Evolutionary conservation across 306 rosid species (phyloP), one percentile per base, ranked within the genome.

Genomic region (Sophora flavescens): DNA sequence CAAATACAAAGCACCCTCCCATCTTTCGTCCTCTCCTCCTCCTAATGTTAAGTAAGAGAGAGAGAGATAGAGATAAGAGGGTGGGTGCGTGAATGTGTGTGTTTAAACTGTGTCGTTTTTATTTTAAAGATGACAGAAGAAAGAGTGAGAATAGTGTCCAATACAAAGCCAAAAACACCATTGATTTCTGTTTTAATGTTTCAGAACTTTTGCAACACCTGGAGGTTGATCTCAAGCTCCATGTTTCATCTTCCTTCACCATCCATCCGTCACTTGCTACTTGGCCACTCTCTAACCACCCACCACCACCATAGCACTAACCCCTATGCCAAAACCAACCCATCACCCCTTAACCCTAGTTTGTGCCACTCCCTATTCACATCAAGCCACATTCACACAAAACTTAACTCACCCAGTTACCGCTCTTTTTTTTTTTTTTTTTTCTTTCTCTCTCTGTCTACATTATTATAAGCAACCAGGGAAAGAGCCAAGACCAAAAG

Each of bases 161-260:
- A 80, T 62, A 51, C 76, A 60, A 76, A 52, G 60, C 68, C 69
- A 78, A 84, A 80, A 79, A 80, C 68, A 85, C 80, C 88, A 88
- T 91, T 89, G 92, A 85, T 71, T 87, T 84, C 72, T 69, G 85
- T 80, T 84, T 88, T 83, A 58, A 58, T 61, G 26, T 44, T 59
- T 78, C 97, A 93, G 98, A 91, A 91, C 87, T 89, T 91, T 88
- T 41, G 81, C 88, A 85, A 84, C 98, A 93, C 88, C 78, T 93
- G 98, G 80, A 84, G 8, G 14, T 16, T 4, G 22, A 26, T 65
- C 2, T 61, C 13, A 33, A 52, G 13, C 83, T 30, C 78, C 82
- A 61, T 12, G 79, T 86, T 84, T 72, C 88, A 3, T 71, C 33
- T 16, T 10, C 58, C 75, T 80, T 59, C 77, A 78, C 74, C 77